Base-by-base conservation (phyloP, 2,329 filamentous ascomycete genomes). In the Colletotrichum spaethianum region DNA sequence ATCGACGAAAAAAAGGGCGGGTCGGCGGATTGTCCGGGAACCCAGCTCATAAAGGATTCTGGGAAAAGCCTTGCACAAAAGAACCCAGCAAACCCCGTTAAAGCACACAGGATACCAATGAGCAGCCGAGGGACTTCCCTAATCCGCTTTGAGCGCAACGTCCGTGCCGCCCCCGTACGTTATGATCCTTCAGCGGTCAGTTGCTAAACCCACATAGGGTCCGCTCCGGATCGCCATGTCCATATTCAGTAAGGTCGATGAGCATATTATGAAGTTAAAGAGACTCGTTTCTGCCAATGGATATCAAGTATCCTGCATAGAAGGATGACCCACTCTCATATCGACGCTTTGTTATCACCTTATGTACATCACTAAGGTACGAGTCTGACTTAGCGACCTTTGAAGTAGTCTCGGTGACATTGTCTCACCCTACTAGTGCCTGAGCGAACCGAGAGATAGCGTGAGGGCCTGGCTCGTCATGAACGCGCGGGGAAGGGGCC, bases 21-120 rank as follows among this genome's bases (percentile, higher is more conserved):
- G 52, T 23, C 50, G 23, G 42, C 63, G 68, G 68, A 67, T 63
- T 57, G 42, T 8, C 56, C 56, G 63, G 63, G 63, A 53, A 61
- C 46, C 55, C 63, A 68, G 56, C 63, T 67, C 46, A 18, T 38
- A 20, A 44, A 68, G n/a, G n/a, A 44, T 70, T 44, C 56, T 44
- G 50, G 63, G 56, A 57, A 67, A 67, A 33, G 56, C 56, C 68
- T 36, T 56, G 68, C 48, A 56, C 56, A 28, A 26, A 28, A 56
- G n/a, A 42, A 46, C 50, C 50, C 50, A 31, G 16, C 5, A 46
- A 26, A 9, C 50, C 50, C 12, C 2, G 56, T 20, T n/a, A 38
- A 23, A 20, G 8, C 56, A 18, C 4, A 26, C 23, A 20, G 14
- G 16, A 63, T 46, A 38, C 61, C 44, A 53, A 52, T 63, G 48